These are phyloP conservation scores for Capsella rubella DNA, from an alignment of 441 rosid species.

Conservation along the genomic window DNA sequence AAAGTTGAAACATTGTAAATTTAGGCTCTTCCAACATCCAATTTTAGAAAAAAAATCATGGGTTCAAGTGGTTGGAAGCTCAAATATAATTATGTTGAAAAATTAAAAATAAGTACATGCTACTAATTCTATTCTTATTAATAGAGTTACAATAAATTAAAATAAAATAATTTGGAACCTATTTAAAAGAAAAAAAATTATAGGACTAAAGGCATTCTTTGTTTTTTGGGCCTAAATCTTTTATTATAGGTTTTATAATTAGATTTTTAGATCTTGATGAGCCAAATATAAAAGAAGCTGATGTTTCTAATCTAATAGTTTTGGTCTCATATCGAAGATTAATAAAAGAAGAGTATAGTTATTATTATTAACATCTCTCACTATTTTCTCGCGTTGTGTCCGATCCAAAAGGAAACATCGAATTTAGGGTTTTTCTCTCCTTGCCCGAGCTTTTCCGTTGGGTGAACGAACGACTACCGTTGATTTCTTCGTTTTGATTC, in stretches of 20 bases:
- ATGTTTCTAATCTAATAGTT: background rate
- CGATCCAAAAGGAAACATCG: constrained; percentile 42
- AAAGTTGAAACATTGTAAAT: too few species aligned
- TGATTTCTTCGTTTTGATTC: constrained; percentile 32
- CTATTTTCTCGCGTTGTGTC: constrained; percentile 48
- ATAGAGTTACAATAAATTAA: too few species aligned
- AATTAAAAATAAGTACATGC: too few species aligned
- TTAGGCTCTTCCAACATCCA: too few species aligned
- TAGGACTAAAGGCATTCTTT: background rate
- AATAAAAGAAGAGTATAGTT: background rate
- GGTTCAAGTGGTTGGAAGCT: too few species aligned
- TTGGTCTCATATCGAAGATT: background rate
- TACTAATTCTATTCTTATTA: too few species aligned
- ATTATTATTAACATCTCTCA: constrained; percentile 11
- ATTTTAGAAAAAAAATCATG: too few species aligned
- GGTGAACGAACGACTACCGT: constrained; percentile 36
- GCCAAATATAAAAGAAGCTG: background rate
- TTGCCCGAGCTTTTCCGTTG: constrained; percentile 28
- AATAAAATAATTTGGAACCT: too few species aligned
- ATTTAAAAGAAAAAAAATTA: too few species aligned
- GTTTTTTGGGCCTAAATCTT: background rate
- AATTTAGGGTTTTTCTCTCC: constrained; percentile 45
- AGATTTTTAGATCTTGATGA: background rate
- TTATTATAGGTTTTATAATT: background rate
- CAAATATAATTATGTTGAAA: too few species aligned